Evolutionary conservation across 192 early-diverging fungal species (phyloP).

Genomic region (Chytriomyces hyalinus): DNA sequence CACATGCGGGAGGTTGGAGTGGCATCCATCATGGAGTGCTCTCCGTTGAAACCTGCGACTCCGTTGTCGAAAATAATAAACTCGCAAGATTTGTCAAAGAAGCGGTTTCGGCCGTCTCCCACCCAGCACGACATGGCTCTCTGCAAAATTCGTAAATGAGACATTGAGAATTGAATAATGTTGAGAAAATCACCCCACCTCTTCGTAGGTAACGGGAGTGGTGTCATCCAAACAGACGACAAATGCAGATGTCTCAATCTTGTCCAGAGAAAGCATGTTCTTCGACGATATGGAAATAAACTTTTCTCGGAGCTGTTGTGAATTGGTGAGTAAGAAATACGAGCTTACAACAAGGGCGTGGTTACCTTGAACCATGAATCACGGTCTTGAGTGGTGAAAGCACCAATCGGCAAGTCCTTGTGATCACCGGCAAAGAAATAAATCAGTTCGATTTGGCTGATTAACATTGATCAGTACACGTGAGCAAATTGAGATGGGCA

Average conservation of each 20-base stretch:
- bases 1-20: constrained; percentile 89
- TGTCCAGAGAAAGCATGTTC: constrained; percentile 75
- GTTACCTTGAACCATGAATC: constrained; percentile 86
- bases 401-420: constrained; percentile 79
- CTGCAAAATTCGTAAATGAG: not conserved
- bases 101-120: constrained; percentile 95
- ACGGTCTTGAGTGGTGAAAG: constrained; percentile 91
- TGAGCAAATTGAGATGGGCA: constrained; percentile 17
- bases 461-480: not conserved
- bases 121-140: constrained; percentile 87
- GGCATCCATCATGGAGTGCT: constrained; percentile 91
- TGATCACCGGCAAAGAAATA: constrained; percentile 68
- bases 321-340: not conserved
- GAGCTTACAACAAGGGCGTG: not conserved
- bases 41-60: constrained; percentile 92
- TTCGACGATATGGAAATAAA: constrained; percentile 55
- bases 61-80: constrained; percentile 98
- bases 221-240: constrained; percentile 89
- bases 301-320: not conserved
- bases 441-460: constrained; percentile 69
- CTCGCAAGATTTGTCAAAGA: constrained; percentile 95
- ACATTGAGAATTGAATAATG: not conserved
- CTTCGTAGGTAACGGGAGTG: constrained; percentile 85
- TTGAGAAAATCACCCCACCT: constrained; percentile 44
- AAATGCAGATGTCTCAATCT: constrained; percentile 87